Evolutionary conservation across 2,329 filamentous ascomycete genomes (phyloP), one percentile per base, ranked within the genome.

Genomic region (Aspergillus tamarii): DNA sequence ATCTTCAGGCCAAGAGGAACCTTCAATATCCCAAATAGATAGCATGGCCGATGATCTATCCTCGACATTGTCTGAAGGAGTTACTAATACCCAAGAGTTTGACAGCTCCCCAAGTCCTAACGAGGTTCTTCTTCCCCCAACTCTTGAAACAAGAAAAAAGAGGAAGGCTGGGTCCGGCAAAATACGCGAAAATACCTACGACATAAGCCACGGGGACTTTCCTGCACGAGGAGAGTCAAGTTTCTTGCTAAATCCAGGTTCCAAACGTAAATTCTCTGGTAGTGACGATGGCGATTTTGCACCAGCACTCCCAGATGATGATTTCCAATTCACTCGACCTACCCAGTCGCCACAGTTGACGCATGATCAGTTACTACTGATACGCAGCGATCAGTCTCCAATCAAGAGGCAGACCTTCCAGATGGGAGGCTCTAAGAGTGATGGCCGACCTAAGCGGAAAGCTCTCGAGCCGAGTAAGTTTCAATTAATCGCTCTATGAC

Each of bases 241-340:
- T 34, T 67, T 70, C 46, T 68, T 74, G 5, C 68, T 80, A 4
- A 81, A 81, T 57, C 81, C 81, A 57, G 84, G 84, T 21, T 80
- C 84, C 28, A 88, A 88, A 75, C 81, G 86, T 56, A 88, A 88
- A 70, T 81, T 88, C 58, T 84, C 80, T 61, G 80, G 83, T 21
- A 79, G 84, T 46, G 84, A 87, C 45, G 81, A 85, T 23, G 81
- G 82, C 30, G 61, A 53, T n/a, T 64, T 70, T 52, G 63, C 66
- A 12, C 62, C 66, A 7, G 58, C 61, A 28, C 39, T 63, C 2
- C 46, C 46, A 21, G 70, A 70, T 9, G 70, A 78, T 52, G 75
- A 73, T 59, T 78, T 78, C 56, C 67, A 77, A 65, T 78, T 76
- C 57, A 76, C 65, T 39, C 72, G 76, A 50, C 67, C 75, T 26